Conservation (phyloP, 176 grass and related monocot genomes). For the Bolboschoenus planiculmis region DNA sequence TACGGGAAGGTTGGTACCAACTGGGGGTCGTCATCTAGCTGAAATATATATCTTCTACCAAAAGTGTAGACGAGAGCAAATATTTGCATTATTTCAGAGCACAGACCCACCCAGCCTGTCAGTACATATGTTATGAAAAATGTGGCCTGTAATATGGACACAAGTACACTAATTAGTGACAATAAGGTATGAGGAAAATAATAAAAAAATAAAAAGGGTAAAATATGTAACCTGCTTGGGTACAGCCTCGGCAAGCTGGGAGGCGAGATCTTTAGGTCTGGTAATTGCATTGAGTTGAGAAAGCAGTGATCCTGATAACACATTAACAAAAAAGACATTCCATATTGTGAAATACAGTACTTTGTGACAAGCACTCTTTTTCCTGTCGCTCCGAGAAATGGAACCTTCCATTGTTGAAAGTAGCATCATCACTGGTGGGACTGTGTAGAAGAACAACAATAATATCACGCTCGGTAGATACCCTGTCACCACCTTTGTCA, state of each 20-base stretch:
- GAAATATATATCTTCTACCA: conserved; percentile 43
- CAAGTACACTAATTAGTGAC: conserved; percentile 1
- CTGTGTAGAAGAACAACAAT: conserved; percentile 66
- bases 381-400: conserved; percentile 73
- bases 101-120: conserved; percentile 82
- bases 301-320: conserved; percentile 72
- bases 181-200: neutral
- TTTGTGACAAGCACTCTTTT: conserved; percentile 82
- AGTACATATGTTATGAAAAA: conserved; percentile 98
- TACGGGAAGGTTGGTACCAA: conserved; percentile 79
- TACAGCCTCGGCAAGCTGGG: conserved; percentile 73
- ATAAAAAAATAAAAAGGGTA: neutral
- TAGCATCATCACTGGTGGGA: conserved; percentile 84
- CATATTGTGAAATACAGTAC: conserved; percentile 71
- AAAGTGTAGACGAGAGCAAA: conserved; percentile 62
- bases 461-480: conserved; percentile 89
- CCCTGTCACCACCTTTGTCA: conserved; percentile 58
- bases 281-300: conserved; percentile 60
- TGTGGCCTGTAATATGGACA: conserved; percentile 52
- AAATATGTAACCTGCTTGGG: conserved; percentile 65
- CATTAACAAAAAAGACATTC: conserved; percentile 96
- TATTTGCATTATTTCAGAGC: conserved; percentile 84
- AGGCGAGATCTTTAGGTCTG: conserved; percentile 67
- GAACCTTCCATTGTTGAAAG: conserved; percentile 81
- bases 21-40: conserved; percentile 46